phyloP scores from a whole-genome alignment of 2,329 filamentous ascomycete genomes.

The Trichophyton benhamiae region DNA sequence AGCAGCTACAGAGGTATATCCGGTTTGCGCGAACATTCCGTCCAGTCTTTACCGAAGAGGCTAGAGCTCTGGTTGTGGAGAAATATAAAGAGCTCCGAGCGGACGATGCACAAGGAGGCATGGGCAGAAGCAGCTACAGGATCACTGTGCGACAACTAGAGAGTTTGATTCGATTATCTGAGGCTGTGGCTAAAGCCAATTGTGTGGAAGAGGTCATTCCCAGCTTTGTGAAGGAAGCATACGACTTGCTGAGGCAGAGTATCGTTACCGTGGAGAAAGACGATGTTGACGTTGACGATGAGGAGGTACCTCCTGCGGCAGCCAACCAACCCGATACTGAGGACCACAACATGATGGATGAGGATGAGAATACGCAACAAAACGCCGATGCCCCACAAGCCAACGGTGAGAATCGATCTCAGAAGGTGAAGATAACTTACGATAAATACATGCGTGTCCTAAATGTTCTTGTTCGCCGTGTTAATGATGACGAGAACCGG shows the following conservation, averaged over 20 bases:
- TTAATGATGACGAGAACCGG: conserved; percentile 67
- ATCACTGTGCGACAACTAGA: conserved; percentile 96
- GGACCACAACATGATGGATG: conserved; percentile 26
- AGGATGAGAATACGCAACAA: conserved; percentile 42
- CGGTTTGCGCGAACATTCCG: conserved; percentile 91
- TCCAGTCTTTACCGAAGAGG: conserved; percentile 79
- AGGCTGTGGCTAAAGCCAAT: conserved; percentile 97
- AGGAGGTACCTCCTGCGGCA: conserved; percentile 44
- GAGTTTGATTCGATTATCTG: conserved; percentile 85
- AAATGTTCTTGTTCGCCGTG: conserved; percentile 67
- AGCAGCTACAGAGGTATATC: conserved; percentile 93
- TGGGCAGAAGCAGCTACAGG: conserved; percentile 89
- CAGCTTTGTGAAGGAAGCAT: conserved; percentile 82
- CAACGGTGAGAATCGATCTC: conserved; percentile 24
- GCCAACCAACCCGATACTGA: conserved; percentile 24
- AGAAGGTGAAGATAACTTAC: conserved; percentile 81
- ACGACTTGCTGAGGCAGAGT: conserved; percentile 77
- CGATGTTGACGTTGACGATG: conserved; percentile 85
- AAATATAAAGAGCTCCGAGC: conserved; percentile 92
- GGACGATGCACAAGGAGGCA: conserved; percentile 85
- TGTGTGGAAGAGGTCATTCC: conserved; percentile 82
- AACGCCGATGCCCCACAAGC: conserved; percentile 36
- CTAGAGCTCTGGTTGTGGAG: conserved; percentile 70
- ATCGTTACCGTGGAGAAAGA: conserved; percentile 98
- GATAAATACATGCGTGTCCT: conserved; percentile 90